Percentiles rank a stretch among this genome's conserved stretches.
Evolutionary conservation across 495 filamentous ascomycete genomes (phyloP).

Genomic region (Trypethelium eluteriae): DNA sequence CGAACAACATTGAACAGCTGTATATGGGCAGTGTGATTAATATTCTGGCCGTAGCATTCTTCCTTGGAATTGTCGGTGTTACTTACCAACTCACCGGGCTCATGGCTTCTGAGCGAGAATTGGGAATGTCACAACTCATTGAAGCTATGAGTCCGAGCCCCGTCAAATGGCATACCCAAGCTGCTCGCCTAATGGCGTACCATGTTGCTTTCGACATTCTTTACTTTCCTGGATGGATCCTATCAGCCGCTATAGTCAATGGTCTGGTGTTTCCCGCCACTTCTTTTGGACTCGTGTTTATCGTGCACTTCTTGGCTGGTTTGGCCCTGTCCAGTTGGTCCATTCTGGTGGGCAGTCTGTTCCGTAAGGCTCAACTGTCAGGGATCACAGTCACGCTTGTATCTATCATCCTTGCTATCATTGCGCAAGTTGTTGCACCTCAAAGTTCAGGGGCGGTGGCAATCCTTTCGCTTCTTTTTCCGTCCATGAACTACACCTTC

Average conservation of each 20-base stretch:
- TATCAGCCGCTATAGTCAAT: conserved; percentile 36
- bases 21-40: conserved; percentile 65
- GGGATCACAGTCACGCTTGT: conserved; percentile 40
- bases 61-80: conserved; percentile 69
- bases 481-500: conserved; percentile 36
- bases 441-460: conserved; percentile 28
- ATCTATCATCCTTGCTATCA: conserved; percentile 40
- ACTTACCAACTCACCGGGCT: conserved; percentile 52
- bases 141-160: conserved; percentile 40
- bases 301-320: conserved; percentile 39
- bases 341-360: conserved; percentile 39
- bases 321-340: conserved; percentile 39
- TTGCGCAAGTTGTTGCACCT: conserved; percentile 37
- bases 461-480: conserved; percentile 32
- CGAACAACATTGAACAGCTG: conserved; percentile 49
- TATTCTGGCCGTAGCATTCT: conserved; percentile 59
- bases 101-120: conserved; percentile 38
- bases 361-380: conserved; percentile 43
- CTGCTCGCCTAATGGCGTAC: conserved; percentile 31
- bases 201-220: conserved; percentile 41
- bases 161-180: conserved; percentile 34
- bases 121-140: conserved; percentile 37
- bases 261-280: conserved; percentile 36
- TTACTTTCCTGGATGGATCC: conserved; percentile 41
- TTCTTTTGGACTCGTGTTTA: conserved; percentile 32